These are phyloP conservation scores for Staphylotrichum longicolle DNA, from an alignment of 495 filamentous ascomycete genomes.

Conservation along the genomic window DNA sequence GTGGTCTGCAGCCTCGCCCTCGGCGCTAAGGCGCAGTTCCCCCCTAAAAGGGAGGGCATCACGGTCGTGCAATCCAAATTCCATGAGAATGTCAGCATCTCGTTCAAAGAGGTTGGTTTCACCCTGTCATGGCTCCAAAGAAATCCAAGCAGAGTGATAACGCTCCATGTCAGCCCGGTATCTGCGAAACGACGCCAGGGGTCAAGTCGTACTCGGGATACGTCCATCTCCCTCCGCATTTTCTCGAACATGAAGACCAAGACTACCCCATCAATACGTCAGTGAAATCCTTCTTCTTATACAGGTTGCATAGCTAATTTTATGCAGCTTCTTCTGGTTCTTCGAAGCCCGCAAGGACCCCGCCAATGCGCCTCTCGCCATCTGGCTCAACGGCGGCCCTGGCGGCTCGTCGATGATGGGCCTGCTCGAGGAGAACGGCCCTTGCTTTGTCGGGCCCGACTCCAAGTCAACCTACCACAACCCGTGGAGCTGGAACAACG, in stretches of 20 bases:
- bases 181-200: too few relatives aligned
- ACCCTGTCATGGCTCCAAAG: neutral
- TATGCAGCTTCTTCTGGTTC: slow-evolving; percentile 71
- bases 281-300: neutral
- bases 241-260: neutral
- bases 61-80: slow-evolving; percentile 4
- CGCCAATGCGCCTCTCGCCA: slow-evolving; percentile 54
- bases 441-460: slow-evolving; percentile 48
- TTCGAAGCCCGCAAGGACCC: slow-evolving; percentile 60
- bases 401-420: slow-evolving; percentile 59
- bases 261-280: slow-evolving; percentile 5
- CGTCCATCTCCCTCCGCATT: too few relatives aligned
- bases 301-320: too few relatives aligned
- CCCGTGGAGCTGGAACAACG: slow-evolving; percentile 61
- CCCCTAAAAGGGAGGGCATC: slow-evolving; percentile 1
- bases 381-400: slow-evolving; percentile 66
- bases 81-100: slow-evolving; percentile 7
- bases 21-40: slow-evolving; percentile 1
- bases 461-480: slow-evolving; percentile 36
- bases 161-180: neutral
- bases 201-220: too few relatives aligned
- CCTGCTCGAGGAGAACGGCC: slow-evolving; percentile 56
- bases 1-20: neutral
- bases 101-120: slow-evolving; percentile 3
- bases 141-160: neutral